Conservation (phyloP, 257 asterid species). For the Nicotiana attenuata region DNA sequence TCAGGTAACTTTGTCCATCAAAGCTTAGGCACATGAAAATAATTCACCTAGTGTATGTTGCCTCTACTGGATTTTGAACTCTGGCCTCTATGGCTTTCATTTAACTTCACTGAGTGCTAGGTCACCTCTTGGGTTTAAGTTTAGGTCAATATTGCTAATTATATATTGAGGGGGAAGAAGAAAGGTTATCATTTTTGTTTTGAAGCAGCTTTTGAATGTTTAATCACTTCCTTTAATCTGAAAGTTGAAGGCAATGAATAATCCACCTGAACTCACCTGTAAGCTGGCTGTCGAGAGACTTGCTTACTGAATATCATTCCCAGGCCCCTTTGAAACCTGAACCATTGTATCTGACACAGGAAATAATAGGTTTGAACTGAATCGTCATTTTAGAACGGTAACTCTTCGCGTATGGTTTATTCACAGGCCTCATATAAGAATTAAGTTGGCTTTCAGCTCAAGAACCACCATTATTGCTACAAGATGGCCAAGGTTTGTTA, state of each 20-base stretch:
- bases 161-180: background rate
- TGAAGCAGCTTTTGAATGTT: background rate
- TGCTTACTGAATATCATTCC: background rate
- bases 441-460: background rate
- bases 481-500: background rate
- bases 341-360: background rate
- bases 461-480: background rate
- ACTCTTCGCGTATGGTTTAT: background rate
- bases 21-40: background rate
- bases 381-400: background rate
- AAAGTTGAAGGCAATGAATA: background rate
- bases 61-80: background rate
- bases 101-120: background rate
- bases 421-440: too few species aligned
- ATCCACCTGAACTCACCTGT: background rate
- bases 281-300: background rate
- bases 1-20: background rate
- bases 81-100: background rate
- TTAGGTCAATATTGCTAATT: background rate
- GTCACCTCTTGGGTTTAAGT: background rate
- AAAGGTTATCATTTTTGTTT: background rate
- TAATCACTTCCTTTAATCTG: background rate
- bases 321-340: background rate
- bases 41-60: background rate
- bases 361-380: background rate